Conservation (phyloP, 2,329 filamentous ascomycete species). For the Aaosphaeria arxii region DNA sequence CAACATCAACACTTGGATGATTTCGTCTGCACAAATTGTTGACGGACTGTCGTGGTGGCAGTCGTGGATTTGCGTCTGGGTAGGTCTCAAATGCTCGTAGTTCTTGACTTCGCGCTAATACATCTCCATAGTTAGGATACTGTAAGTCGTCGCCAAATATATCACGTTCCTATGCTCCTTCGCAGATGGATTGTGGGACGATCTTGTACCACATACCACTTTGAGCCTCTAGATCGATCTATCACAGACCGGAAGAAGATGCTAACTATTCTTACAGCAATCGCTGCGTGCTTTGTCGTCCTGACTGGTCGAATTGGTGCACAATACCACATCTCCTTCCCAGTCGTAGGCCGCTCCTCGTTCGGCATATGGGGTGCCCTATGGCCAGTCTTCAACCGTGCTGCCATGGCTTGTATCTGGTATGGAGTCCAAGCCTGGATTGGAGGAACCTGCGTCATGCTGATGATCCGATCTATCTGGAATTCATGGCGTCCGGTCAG, state of each 20-base stretch:
- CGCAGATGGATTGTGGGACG: no score
- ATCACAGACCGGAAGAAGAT: no score
- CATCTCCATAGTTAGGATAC: conserved; percentile 55
- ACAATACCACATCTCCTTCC: conserved; percentile 3
- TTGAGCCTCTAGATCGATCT: no score
- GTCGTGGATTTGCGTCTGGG: conserved; percentile 72
- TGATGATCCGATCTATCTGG: conserved; percentile 90
- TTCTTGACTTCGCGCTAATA: neutral
- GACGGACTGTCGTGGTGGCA: conserved; percentile 86
- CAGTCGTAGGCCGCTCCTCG: conserved; percentile 1
- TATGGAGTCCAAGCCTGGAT: conserved; percentile 81
- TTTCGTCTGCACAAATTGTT: conserved; percentile 77
- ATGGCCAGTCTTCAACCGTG: conserved; percentile 4
- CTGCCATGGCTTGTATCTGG: conserved; percentile 4
- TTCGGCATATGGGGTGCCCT: conserved; percentile 4
- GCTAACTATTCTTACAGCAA: conserved; percentile 20
- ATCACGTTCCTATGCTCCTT: no score
- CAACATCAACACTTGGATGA: conserved; percentile 82
- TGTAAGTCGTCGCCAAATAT: conserved; percentile 25
- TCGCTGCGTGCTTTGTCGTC: conserved; percentile 68
- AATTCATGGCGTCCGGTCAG: conserved; percentile 37
- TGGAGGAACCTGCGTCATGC: conserved; percentile 73
- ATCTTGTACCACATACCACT: no score
- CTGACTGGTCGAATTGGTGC: conserved; percentile 5
- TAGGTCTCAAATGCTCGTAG: conserved; percentile 2